Evolutionary conservation across 345 rosid species (phyloP).

Genomic region (Bretschneidera sinensis): DNA sequence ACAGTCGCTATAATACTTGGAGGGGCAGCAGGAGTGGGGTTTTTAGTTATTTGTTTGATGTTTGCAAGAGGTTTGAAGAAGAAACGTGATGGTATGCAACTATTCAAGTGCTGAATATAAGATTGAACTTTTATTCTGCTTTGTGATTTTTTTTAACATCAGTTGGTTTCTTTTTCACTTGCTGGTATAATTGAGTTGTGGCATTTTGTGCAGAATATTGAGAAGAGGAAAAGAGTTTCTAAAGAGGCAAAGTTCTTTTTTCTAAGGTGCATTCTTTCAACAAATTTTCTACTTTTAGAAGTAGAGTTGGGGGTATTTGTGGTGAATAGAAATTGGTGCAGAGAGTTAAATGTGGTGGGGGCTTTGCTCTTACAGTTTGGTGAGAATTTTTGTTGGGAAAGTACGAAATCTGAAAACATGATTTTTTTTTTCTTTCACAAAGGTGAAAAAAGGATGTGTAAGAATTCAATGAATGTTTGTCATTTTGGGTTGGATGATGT

Average conservation of each 20-base stretch:
- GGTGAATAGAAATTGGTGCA: constrained; percentile 16
- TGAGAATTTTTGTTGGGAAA: constrained; percentile 21
- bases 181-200: neutral
- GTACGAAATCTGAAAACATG: constrained; percentile 10
- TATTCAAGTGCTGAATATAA: no score
- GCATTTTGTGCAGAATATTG: constrained; percentile 16
- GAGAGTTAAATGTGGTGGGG: no score
- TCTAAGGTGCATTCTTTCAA: constrained; percentile 21
- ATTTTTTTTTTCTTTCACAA: constrained; percentile 12
- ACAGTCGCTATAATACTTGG: constrained; percentile 97
- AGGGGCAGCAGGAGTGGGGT: constrained; percentile 90
- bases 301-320: constrained; percentile 9
- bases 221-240: constrained; percentile 4
- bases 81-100: constrained; percentile 90
- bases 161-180: neutral
- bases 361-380: no score
- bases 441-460: constrained; percentile 16
- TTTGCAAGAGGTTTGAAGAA: constrained; percentile 71
- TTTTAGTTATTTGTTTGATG: constrained; percentile 75
- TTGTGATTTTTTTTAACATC: constrained; percentile 2
- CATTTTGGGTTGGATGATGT: constrained; percentile 15
- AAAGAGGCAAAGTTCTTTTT: constrained; percentile 12
- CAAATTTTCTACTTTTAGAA: constrained; percentile 13
- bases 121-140: no score
- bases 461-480: constrained; percentile 18